A percentile compares a stretch with the other conserved stretches of the same genome.
These are phyloP conservation scores for Emericellopsis atlantica DNA, from an alignment of 2,329 filamentous ascomycete species.

Conservation along the genomic window DNA sequence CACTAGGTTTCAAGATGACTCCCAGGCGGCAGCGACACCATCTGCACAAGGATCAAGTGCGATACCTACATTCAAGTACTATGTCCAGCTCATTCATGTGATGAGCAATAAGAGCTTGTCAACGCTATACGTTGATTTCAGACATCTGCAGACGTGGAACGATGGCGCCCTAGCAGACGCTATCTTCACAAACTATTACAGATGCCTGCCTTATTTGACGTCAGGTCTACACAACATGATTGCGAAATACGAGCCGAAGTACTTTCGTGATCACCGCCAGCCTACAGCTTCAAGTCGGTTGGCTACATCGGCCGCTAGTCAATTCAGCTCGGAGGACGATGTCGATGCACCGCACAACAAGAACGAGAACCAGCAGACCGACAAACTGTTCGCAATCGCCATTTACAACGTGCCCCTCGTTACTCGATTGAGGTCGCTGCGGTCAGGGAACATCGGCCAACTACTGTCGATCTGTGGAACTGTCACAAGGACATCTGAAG, in stretches of 20 bases:
- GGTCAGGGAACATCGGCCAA: constrained; percentile 83
- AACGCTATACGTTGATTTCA: constrained; percentile 78
- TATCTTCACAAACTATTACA: constrained; percentile 84
- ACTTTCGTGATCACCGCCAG: constrained; percentile 87
- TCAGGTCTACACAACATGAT: constrained; percentile 86
- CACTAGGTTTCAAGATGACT: constrained; percentile 40
- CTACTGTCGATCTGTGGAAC: constrained; percentile 93
- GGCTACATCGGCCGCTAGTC: constrained; percentile 54
- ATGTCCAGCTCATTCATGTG: constrained; percentile 71
- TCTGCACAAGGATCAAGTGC: constrained; percentile 51
- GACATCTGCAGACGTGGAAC: constrained; percentile 65
- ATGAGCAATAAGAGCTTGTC: constrained; percentile 65
- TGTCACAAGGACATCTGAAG: constrained; percentile 92
- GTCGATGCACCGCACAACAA: constrained; percentile 62
- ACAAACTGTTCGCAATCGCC: constrained; percentile 86
- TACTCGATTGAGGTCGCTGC: constrained; percentile 71
- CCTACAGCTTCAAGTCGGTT: constrained; percentile 62
- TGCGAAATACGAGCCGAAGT: constrained; percentile 84
- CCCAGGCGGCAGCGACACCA: constrained; percentile 32
- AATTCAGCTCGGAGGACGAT: constrained; percentile 47
- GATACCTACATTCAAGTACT: constrained; percentile 68
- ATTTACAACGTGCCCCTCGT: constrained; percentile 90
- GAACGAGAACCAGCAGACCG: constrained; percentile 87
- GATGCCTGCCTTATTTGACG: constrained; percentile 84
- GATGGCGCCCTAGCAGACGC: constrained; percentile 75